phyloP scores from a whole-genome alignment of 2,329 filamentous ascomycete species.

The Metarhizium robertsii region DNA sequence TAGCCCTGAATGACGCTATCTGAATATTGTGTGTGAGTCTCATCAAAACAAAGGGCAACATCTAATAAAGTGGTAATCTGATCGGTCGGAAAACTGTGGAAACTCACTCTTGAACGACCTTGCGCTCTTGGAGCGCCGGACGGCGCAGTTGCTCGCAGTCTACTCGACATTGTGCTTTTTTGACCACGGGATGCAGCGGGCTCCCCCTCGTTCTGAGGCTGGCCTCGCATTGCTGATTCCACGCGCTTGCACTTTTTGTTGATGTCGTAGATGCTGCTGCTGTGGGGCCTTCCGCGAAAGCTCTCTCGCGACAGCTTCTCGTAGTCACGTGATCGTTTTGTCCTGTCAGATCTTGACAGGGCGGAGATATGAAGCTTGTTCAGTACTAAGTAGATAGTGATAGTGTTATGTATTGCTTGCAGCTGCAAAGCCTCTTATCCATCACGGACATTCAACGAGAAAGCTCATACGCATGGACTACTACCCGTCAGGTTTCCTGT shows the following conservation, averaged over 20 bases:
- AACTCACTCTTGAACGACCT: slow-evolving; percentile 30
- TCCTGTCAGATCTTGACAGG: too few relatives aligned
- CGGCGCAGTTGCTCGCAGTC: slow-evolving; percentile 24
- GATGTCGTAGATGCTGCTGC: not conserved
- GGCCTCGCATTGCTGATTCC: slow-evolving; percentile 19
- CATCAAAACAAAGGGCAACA: not conserved
- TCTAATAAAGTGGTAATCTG: not conserved
- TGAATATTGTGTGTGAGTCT: slow-evolving; percentile 9
- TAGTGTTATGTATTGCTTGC: too few relatives aligned
- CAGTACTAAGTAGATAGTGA: too few relatives aligned
- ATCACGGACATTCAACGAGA: too few relatives aligned
- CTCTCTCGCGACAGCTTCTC: not conserved
- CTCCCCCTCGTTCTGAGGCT: slow-evolving; percentile 22
- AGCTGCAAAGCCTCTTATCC: too few relatives aligned
- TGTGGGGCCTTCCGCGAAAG: not conserved
- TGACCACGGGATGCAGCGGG: slow-evolving; percentile 17
- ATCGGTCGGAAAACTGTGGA: not conserved
- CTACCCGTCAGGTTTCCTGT: too few relatives aligned
- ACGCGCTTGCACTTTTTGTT: not conserved
- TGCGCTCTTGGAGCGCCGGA: slow-evolving; percentile 28
- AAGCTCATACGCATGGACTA: too few relatives aligned
- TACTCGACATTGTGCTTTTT: slow-evolving; percentile 19
- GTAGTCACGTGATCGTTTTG: slow-evolving; percentile 2
- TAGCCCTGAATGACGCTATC: slow-evolving; percentile 39
- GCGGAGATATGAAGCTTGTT: too few relatives aligned